These are phyloP conservation scores for Gloeopeniophorella convolvens DNA, from an alignment of 768 basidiomycete genomes.

Conservation along the genomic window DNA sequence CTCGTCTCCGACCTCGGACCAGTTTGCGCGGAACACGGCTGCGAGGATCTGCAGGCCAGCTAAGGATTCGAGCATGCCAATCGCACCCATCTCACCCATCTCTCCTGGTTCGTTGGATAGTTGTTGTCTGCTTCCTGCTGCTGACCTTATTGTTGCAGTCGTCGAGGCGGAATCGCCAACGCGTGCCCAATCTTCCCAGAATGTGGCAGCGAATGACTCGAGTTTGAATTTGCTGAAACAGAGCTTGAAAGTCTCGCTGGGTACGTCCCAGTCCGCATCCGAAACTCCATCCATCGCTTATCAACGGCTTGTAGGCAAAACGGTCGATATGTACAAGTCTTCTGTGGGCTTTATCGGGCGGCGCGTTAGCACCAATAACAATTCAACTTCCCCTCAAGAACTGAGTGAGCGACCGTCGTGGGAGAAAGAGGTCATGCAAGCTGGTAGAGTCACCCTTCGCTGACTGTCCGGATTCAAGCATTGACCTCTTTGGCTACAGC, in stretches of 20 bases:
- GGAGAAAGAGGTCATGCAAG: conserved; percentile 40
- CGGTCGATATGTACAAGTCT: conserved; percentile 59
- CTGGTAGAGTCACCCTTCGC: conserved; percentile 32
- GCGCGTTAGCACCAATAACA: background rate
- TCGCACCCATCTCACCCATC: background rate
- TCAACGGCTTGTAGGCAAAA: conserved; percentile 44
- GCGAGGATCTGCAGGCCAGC: conserved; percentile 8
- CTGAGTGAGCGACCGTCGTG: conserved; percentile 35
- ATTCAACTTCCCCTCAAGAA: conserved; percentile 20
- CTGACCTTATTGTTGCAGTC: background rate
- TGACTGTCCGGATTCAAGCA: background rate
- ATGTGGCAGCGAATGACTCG: conserved; percentile 29
- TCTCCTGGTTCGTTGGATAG: conserved; percentile 26
- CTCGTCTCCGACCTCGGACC: conserved; percentile 1
- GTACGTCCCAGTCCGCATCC: conserved; percentile 34
- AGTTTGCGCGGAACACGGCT: conserved; percentile 3
- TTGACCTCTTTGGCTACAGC: conserved; percentile 25
- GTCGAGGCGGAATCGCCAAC: conserved; percentile 11
- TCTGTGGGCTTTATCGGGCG: conserved; percentile 30
- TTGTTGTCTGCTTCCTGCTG: conserved; percentile 20
- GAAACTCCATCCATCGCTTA: background rate
- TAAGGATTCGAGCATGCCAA: background rate
- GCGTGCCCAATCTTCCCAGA: conserved; percentile 12
- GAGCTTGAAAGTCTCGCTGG: conserved; percentile 67
- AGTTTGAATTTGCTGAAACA: conserved; percentile 53